Percentiles rank a stretch among this genome's conserved stretches.
These are phyloP conservation scores for Wickerhamiella qilinensis DNA, from an alignment of 805 yeast genomes.

Conservation along the genomic window DNA sequence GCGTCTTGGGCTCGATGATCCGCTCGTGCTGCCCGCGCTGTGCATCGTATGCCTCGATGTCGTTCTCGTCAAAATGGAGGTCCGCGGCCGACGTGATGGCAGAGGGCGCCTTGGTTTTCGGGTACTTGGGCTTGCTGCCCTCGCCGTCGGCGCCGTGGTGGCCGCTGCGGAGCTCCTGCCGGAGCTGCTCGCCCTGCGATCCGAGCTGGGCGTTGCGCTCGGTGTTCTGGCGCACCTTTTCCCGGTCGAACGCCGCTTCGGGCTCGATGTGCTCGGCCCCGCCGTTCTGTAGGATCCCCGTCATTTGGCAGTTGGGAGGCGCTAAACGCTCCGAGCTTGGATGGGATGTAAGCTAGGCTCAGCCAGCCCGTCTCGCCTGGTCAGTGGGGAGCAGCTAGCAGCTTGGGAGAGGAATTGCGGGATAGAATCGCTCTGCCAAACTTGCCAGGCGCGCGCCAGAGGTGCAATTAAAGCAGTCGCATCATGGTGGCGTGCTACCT, in stretches of 20 bases:
- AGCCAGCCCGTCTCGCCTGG: too few relatives aligned
- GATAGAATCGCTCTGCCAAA: too few relatives aligned
- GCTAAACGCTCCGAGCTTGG: too few relatives aligned
- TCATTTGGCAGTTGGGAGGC: background rate
- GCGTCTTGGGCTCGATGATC: conserved; percentile 18
- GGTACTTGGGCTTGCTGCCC: conserved; percentile 8
- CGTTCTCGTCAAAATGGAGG: conserved; percentile 13
- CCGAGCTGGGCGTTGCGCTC: conserved; percentile 40
- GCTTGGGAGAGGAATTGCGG: too few relatives aligned
- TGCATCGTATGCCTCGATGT: conserved; percentile 12
- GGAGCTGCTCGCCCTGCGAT: conserved; percentile 11
- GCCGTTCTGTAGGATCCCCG: conserved; percentile 10
- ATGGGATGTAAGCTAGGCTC: too few relatives aligned
- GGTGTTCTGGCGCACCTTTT: conserved; percentile 68
- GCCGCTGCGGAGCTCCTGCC: conserved; percentile 5
- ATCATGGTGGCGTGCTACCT: too few relatives aligned
- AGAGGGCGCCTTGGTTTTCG: conserved; percentile 18
- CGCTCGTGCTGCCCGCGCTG: conserved; percentile 15
- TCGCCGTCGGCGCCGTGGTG: background rate
- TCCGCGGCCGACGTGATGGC: too few relatives aligned
- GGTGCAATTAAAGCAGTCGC: too few relatives aligned
- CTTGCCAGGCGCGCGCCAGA: too few relatives aligned
- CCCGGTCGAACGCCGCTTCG: conserved; percentile 26
- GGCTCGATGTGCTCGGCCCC: background rate
- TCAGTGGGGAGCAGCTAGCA: too few relatives aligned